These are phyloP conservation scores for Usnea hakonensis DNA, from an alignment of 495 filamentous ascomycete species.

Conservation along the genomic window DNA sequence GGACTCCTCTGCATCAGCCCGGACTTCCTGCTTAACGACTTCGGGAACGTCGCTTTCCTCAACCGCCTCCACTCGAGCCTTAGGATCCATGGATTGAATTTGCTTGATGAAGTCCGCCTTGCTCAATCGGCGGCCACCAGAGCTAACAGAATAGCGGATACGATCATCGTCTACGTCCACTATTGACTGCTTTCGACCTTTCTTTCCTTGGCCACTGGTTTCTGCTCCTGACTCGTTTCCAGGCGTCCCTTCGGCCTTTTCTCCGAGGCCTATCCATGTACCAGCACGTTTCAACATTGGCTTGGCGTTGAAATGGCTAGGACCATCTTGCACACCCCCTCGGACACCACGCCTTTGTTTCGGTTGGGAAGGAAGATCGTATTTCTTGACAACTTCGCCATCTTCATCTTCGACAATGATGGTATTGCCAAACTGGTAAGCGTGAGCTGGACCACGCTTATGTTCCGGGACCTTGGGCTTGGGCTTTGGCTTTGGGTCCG, in stretches of 20 bases:
- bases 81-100: constrained; percentile 72
- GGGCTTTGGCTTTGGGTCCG: constrained; percentile 21
- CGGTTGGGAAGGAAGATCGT: constrained; percentile 60
- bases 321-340: constrained; percentile 37
- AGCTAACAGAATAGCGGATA: constrained; percentile 80
- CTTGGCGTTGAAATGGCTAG: constrained; percentile 37
- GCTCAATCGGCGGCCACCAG: constrained; percentile 70
- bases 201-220: constrained; percentile 24
- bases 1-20: constrained; percentile 35
- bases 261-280: constrained; percentile 53
- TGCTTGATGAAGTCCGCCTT: constrained; percentile 87
- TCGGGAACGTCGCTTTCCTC: constrained; percentile 58
- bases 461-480: constrained; percentile 24
- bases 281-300: constrained; percentile 49
- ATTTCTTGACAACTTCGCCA: constrained; percentile 95
- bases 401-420: constrained; percentile 98
- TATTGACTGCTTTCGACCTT: constrained; percentile 32
- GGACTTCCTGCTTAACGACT: constrained; percentile 49
- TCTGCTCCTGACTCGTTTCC: constrained; percentile 4
- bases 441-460: constrained; percentile 61
- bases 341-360: constrained; percentile 24
- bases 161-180: constrained; percentile 63
- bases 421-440: constrained; percentile 92
- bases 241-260: constrained; percentile 31
- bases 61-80: constrained; percentile 60